phyloP scores from a whole-genome alignment of 1,284 basidiomycete species.

The Fomes fomentarius region DNA sequence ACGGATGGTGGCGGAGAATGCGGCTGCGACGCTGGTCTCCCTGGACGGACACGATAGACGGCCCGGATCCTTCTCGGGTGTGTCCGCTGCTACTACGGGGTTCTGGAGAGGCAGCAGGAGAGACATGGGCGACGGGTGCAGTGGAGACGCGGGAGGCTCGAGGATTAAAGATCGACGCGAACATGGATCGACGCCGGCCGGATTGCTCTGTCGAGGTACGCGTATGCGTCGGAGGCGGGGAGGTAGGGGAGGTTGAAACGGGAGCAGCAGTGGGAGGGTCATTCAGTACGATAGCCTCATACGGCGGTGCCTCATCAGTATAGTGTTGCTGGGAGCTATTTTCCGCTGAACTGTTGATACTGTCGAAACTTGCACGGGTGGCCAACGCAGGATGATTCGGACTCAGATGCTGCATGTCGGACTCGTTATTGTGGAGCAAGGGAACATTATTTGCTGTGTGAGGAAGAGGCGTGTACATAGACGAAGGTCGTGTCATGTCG shows the following conservation, averaged over 20 bases:
- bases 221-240: slow-evolving; percentile 7
- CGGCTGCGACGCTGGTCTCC: slow-evolving; percentile 22
- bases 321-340: slow-evolving; percentile 30
- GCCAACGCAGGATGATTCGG: not conserved
- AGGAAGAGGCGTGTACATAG: slow-evolving; percentile 28
- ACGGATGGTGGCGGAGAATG: slow-evolving; percentile 27
- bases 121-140: slow-evolving; percentile 11
- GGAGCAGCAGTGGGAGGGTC: slow-evolving; percentile 4
- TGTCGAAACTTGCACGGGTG: slow-evolving; percentile 31
- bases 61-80: slow-evolving; percentile 23
- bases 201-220: slow-evolving; percentile 8
- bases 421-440: not conserved
- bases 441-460: slow-evolving; percentile 21
- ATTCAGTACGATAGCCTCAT: slow-evolving; percentile 54
- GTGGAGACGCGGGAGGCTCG: slow-evolving; percentile 19
- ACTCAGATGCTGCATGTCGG: slow-evolving; percentile 1
- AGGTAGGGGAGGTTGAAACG: not conserved
- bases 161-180: slow-evolving; percentile 32
- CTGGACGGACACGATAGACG: slow-evolving; percentile 22
- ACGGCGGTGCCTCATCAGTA: slow-evolving; percentile 65
- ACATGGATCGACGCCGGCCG: slow-evolving; percentile 23
- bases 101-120: slow-evolving; percentile 9
- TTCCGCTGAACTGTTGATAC: slow-evolving; percentile 24
- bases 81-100: slow-evolving; percentile 20
- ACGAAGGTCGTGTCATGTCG: slow-evolving; percentile 20